Evolutionary conservation across 2,329 filamentous ascomycete species (phyloP).

Genomic region (Paraphaeosphaeria sporulosa): DNA sequence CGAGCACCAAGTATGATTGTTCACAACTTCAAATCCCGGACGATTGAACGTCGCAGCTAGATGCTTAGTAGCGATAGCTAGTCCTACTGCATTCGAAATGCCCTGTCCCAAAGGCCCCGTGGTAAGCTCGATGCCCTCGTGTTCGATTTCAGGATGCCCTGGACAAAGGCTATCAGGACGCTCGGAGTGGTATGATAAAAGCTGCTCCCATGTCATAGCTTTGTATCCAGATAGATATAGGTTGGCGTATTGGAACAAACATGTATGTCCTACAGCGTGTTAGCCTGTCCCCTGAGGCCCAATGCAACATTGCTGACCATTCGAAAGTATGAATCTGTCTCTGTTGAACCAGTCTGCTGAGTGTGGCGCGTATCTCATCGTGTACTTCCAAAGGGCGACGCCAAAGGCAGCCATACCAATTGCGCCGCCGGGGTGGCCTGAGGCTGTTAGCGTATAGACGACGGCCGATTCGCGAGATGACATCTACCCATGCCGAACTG

Average conservation of each 20-base stretch:
- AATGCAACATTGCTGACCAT: conserved; percentile 45
- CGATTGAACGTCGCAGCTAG: conserved; percentile 61
- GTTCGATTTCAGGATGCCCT: conserved; percentile 64
- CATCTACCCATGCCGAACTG: conserved; percentile 73
- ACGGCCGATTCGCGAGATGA: conserved; percentile 27
- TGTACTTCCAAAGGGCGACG: conserved; percentile 65
- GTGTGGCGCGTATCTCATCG: conserved; percentile 63
- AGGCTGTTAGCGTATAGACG: background rate
- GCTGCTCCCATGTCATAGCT: conserved; percentile 62
- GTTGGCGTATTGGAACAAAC: conserved; percentile 62
- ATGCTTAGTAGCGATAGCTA: conserved; percentile 65
- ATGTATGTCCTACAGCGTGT: conserved; percentile 53
- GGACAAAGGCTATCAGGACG: conserved; percentile 58
- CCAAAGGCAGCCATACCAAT: conserved; percentile 68
- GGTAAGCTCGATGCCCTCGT: conserved; percentile 64
- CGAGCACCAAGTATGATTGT: conserved; percentile 64
- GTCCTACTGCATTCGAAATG: conserved; percentile 64
- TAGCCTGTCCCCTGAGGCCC: background rate
- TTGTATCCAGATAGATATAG: conserved; percentile 62
- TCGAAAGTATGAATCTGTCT: conserved; percentile 67
- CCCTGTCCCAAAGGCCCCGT: conserved; percentile 66
- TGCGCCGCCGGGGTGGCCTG: conserved; percentile 49
- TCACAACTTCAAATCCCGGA: conserved; percentile 57
- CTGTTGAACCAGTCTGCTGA: conserved; percentile 64
- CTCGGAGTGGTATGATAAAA: conserved; percentile 61